Base-by-base conservation (phyloP, 2,329 filamentous ascomycete species). In the Penicillium rolfsii region DNA sequence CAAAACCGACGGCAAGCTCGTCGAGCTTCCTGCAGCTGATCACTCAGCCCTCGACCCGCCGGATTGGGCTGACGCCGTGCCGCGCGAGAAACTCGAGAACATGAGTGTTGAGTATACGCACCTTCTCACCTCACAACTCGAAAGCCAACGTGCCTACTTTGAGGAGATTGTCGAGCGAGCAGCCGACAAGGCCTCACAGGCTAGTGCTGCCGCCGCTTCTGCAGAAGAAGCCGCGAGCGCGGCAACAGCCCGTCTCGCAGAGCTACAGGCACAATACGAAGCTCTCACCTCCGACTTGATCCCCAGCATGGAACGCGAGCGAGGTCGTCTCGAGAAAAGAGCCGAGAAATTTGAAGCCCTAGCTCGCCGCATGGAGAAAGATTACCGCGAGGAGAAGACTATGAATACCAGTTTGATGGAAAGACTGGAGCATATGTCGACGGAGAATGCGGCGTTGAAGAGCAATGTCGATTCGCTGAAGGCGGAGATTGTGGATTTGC, bases 41-140 rank as follows among this genome's bases (percentile, higher is more conserved):
- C 65, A 79, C 62, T 77, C 76, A 54, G 77, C 75, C 0, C 74
- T 79, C 43, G 72, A 79, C 24, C 76, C 77, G 19, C 77, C 78
- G 5, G 77, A 78, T 57, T 78, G 76, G 74, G 72, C 73, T 4
- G 80, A 82, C 61, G 78, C 78, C 7, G 78, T 82, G 1, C 80
- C 81, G 1, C 76, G 78, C 35, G 86, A 88, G 72, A 89, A 89
- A 71, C 80, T 89, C 48, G 87, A 89, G 64, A 91, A 87, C 71
- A 96, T 98, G 73, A 91, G 91, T 33, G 85, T 95, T 67, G 95
- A 99, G 78, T 99, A 98, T 75, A 95, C 94, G 0, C 93, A 97
- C 72, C 86, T 99, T 1, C 85, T 99, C 11, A 96, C 91, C 3
- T 93, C 89, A 61, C 95, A 99, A 73, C 86, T 99, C 2, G 95